phyloP scores from a whole-genome alignment of 1,284 basidiomycete genomes.

The Malassezia brasiliensis region DNA sequence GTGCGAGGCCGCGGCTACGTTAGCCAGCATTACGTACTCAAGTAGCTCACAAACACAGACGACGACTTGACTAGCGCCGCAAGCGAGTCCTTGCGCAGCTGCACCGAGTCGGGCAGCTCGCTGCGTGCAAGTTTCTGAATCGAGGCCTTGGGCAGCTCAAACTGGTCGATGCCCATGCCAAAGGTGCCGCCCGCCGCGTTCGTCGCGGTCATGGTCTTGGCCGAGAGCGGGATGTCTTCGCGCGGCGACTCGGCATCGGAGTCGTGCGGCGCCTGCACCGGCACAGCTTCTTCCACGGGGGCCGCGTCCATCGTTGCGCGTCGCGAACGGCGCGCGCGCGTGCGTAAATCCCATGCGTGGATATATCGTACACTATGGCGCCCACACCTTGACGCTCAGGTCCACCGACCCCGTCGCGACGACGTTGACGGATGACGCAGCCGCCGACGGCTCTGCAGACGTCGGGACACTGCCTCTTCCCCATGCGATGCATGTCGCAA shows the following conservation, averaged over 20 bases:
- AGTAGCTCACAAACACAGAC: constrained; percentile 22
- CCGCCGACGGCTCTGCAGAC: constrained; percentile 1
- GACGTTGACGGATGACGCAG: constrained; percentile 36
- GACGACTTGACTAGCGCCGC: constrained; percentile 19
- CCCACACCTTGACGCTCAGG: constrained; percentile 37
- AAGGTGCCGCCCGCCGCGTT: constrained; percentile 19
- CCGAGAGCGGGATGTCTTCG: constrained; percentile 4
- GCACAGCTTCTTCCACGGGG: neutral
- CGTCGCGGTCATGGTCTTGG: constrained; percentile 11
- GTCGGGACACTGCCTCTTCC: constrained; percentile 31
- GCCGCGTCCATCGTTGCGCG: neutral
- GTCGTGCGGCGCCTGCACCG: neutral
- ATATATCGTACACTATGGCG: constrained; percentile 23
- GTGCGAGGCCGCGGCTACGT: constrained; percentile 16
- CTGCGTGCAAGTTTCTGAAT: constrained; percentile 17
- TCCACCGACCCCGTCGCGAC: constrained; percentile 43
- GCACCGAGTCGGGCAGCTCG: constrained; percentile 19
- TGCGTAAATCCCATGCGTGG: constrained; percentile 6
- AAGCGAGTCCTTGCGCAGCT: constrained; percentile 19
- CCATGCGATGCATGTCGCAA: constrained; percentile 54
- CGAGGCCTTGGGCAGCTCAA: constrained; percentile 18
- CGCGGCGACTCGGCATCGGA: neutral
- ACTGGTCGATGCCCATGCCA: constrained; percentile 20
- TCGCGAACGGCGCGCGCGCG: neutral
- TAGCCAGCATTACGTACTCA: constrained; percentile 10